These are phyloP conservation scores for Hansenula lynferdii DNA, from an alignment of 1,139 yeast species.

Conservation along the genomic window DNA sequence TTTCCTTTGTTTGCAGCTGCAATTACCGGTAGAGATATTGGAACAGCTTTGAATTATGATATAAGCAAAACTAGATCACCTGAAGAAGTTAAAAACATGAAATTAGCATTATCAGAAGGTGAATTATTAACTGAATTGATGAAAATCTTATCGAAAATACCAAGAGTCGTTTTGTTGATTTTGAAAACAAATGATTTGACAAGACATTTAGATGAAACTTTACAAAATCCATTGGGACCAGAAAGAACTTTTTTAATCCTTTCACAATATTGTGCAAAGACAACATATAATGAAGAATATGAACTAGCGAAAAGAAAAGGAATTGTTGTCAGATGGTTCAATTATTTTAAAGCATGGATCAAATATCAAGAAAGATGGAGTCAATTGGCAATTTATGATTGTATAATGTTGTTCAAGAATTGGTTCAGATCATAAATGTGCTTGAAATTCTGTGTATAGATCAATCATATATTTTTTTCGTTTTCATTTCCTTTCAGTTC, in stretches of 20 bases:
- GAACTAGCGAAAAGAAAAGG: conserved; percentile 37
- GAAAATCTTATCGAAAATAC: conserved; percentile 75
- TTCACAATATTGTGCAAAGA: conserved; percentile 84
- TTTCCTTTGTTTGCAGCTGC: conserved; percentile 89
- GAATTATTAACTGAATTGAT: conserved; percentile 72
- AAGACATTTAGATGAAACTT: conserved; percentile 77
- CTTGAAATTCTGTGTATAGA: no score
- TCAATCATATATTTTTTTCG: neutral
- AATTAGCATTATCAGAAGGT: conserved; percentile 50
- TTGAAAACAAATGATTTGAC: conserved; percentile 93
- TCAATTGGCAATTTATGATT: conserved; percentile 54
- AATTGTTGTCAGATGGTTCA: conserved; percentile 35
- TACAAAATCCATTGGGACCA: conserved; percentile 81
- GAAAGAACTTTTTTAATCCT: conserved; percentile 84
- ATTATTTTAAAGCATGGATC: conserved; percentile 42
- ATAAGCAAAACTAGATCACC: conserved; percentile 50
- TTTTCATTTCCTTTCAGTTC: neutral
- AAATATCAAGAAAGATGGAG: conserved; percentile 46
- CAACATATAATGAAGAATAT: conserved; percentile 64
- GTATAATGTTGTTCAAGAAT: conserved; percentile 29
- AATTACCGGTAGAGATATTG: conserved; percentile 82
- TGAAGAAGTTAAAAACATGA: conserved; percentile 61
- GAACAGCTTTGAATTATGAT: conserved; percentile 63
- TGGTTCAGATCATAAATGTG: conserved; percentile 13
- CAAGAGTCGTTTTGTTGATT: conserved; percentile 78